Percentiles rank a stretch among this genome's conserved stretches.
Conservation (phyloP, 495 filamentous ascomycete genomes). For the Penicillium steckii region DNA sequence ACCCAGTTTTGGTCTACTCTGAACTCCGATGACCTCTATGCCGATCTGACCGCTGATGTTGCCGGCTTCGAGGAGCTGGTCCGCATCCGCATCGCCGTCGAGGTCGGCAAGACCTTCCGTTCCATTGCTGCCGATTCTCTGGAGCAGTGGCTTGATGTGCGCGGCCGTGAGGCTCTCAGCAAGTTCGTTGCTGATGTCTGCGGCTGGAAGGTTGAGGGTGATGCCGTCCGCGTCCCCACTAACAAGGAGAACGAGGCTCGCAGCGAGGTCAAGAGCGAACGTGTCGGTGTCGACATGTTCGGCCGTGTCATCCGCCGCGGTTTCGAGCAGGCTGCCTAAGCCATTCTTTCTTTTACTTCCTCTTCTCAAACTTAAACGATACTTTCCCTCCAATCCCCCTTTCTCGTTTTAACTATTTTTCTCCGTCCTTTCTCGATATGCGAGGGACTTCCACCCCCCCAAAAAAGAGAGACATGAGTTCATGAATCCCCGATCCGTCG, state of each 20-base stretch:
- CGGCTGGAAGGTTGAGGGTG: constrained; percentile 76
- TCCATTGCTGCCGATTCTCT: constrained; percentile 73
- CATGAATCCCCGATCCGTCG: constrained; percentile 32
- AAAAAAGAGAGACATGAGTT: constrained; percentile 32
- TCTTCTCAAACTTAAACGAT: neutral
- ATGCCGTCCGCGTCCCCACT: constrained; percentile 71
- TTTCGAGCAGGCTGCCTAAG: constrained; percentile 84
- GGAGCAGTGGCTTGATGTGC: constrained; percentile 84
- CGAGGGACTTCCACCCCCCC: constrained; percentile 8
- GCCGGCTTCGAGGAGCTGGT: constrained; percentile 96
- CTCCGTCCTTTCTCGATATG: constrained; percentile 15
- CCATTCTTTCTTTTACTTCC: constrained; percentile 10
- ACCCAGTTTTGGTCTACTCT: constrained; percentile 88
- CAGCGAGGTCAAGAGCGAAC: constrained; percentile 92
- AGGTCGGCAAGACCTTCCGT: constrained; percentile 83
- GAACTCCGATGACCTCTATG: constrained; percentile 92
- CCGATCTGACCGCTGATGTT: constrained; percentile 91
- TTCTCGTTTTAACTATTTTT: constrained; percentile 8
- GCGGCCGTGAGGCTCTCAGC: constrained; percentile 65
- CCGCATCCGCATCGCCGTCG: constrained; percentile 84
- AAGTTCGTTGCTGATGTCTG: constrained; percentile 82
- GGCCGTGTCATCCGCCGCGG: constrained; percentile 84
- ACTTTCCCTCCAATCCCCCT: constrained; percentile 10
- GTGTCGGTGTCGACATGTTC: constrained; percentile 73
- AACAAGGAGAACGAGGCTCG: constrained; percentile 99